Evolutionary conservation across 2,329 filamentous ascomycete species (phyloP), one percentile per base, ranked within the genome.

Genomic region (Metarhizium humberi): DNA sequence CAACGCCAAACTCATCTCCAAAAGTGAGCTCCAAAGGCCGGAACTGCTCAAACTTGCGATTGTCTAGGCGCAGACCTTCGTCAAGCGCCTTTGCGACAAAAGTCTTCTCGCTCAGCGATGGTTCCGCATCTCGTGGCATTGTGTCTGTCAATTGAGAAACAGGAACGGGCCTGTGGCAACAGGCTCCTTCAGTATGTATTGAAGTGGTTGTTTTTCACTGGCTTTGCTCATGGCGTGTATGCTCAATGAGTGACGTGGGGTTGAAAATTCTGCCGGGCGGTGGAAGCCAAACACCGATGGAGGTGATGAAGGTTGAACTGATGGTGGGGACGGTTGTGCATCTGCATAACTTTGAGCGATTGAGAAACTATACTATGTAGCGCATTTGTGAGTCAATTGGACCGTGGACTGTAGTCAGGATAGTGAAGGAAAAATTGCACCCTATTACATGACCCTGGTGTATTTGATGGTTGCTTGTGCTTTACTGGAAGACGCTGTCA

Each of bases 81-180:
- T 85, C 79, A 11, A 99, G 81, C 48, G 92, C 92, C 67, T 95
- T 82, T 58, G 85, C 78, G 60, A 96, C 82, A 70, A 99, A 99
- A 10, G 84, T 83, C 69, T 84, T 89, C 78, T 97, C 92, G 68
- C 92, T 90, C 60, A 88, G 81, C 53, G 92, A 96, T 55, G 92
- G 89, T 64, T 95, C 89, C 57, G 86, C 84, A 86, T 96, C 92
- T 72, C 89, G 87, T 67, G 92, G 92, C 92, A 97, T 97, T 60
- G 61, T 78, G 50, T 7, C 6, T 7, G 48, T 18, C 61, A 58
- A 38, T 6, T 53, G 36, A 52, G 36, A 16, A 49, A 32, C 13
- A 20, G 16, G 8, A 49, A 32, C 13, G 47, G 6, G 3, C 47
- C 10, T 10, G 47, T 30, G 8, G 10, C 38, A 20, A 16, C 38